Conservation (phyloP, 2,329 filamentous ascomycete genomes). For the Fusarium subglutinans region DNA sequence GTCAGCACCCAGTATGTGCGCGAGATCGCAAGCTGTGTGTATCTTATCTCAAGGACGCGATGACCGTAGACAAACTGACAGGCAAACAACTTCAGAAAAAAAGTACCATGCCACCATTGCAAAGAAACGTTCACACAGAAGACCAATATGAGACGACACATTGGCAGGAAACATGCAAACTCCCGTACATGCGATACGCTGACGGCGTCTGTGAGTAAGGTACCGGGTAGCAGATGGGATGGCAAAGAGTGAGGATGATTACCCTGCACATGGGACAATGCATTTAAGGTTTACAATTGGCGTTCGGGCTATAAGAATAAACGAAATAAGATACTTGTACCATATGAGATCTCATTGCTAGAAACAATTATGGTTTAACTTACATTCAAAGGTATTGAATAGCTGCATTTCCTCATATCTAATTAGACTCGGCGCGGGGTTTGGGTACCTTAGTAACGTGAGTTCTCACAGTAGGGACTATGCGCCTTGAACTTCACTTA, state of each 20-base stretch:
- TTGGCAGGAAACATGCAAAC: not conserved
- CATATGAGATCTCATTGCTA: too few relatives aligned
- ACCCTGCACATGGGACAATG: not conserved
- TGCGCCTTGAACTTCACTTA: too few relatives aligned
- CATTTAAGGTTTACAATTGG: too few relatives aligned
- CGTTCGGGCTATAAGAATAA: too few relatives aligned
- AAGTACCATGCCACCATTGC: not conserved
- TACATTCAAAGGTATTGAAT: too few relatives aligned
- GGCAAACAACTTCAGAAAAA: rapidly evolving
- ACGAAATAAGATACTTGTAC: too few relatives aligned
- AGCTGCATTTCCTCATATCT: too few relatives aligned
- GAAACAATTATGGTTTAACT: too few relatives aligned
- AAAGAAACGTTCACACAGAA: not conserved
- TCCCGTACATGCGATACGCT: rapidly evolving
- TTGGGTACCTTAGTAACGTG: too few relatives aligned
- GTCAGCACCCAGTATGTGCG: rapidly evolving
- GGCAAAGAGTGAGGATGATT: not conserved
- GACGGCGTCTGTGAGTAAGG: not conserved
- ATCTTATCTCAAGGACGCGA: rapidly evolving
- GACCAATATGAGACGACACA: not conserved
- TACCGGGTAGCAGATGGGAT: not conserved
- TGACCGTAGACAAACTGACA: not conserved
- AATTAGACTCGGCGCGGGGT: too few relatives aligned
- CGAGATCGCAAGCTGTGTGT: not conserved
- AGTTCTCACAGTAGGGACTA: too few relatives aligned